Conservation (phyloP, 1,284 basidiomycete species). For the Inonotus hispidus region DNA sequence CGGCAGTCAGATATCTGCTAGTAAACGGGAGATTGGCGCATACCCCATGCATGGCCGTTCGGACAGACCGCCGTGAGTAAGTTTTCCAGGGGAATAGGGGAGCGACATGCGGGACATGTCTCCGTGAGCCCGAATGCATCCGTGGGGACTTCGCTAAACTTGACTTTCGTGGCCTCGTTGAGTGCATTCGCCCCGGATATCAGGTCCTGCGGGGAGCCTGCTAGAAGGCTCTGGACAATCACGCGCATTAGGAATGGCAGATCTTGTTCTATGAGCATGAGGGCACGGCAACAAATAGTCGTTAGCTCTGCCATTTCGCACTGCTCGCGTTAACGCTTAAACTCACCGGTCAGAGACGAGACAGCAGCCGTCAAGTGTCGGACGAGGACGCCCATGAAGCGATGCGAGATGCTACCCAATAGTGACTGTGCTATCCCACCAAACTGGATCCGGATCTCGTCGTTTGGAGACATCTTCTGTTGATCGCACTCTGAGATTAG, state of each 20-base stretch:
- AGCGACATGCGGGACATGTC: slow-evolving; percentile 62
- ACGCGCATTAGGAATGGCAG: slow-evolving; percentile 18
- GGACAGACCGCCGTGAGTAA: slow-evolving; percentile 53
- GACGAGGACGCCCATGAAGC: slow-evolving; percentile 49
- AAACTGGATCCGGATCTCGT: slow-evolving; percentile 38
- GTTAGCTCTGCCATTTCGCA: slow-evolving; percentile 15
- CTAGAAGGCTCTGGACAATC: slow-evolving; percentile 16
- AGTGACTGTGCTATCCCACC: slow-evolving; percentile 46
- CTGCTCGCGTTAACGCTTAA: too few relatives aligned
- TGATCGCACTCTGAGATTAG: neutral
- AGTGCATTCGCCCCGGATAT: slow-evolving; percentile 1
- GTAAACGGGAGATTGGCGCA: slow-evolving; percentile 19
- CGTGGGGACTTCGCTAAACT: slow-evolving; percentile 2
- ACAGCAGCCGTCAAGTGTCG: slow-evolving; percentile 48
- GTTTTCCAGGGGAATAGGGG: slow-evolving; percentile 49
- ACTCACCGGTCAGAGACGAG: slow-evolving; percentile 41
- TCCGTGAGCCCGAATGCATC: slow-evolving; percentile 37
- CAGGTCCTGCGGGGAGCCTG: slow-evolving; percentile 15
- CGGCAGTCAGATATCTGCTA: neutral
- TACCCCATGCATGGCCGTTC: slow-evolving; percentile 67
- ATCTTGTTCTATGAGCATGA: slow-evolving; percentile 17
- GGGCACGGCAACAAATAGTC: neutral
- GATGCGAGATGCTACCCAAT: slow-evolving; percentile 46
- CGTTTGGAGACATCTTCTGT: slow-evolving; percentile 41
- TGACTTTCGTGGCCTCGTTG: slow-evolving; percentile 3